Conservation (phyloP, 495 filamentous ascomycete genomes). For the Tuber indicum region DNA sequence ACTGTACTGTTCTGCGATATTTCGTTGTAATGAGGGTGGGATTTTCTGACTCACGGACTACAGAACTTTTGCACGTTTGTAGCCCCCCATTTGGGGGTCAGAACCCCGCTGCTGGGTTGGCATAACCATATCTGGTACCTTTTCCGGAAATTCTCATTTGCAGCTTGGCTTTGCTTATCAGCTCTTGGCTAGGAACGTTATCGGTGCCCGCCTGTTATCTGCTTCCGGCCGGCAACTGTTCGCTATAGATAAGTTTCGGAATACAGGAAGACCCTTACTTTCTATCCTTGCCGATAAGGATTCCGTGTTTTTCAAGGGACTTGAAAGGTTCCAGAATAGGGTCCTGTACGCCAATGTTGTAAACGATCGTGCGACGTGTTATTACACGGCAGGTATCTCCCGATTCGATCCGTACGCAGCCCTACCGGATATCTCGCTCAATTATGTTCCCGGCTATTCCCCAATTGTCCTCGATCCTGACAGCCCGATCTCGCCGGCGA, state of each 20-base stretch:
- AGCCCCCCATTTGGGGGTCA: constrained; percentile 79
- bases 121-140: constrained; percentile 55
- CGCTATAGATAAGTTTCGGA: constrained; percentile 73
- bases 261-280: constrained; percentile 71
- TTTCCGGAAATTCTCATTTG: background rate
- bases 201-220: constrained; percentile 71
- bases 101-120: constrained; percentile 64
- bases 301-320: constrained; percentile 76
- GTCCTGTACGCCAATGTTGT: constrained; percentile 75
- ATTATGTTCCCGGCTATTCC: constrained; percentile 67
- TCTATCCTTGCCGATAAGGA: constrained; percentile 73
- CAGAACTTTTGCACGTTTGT: constrained; percentile 92
- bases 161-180: constrained; percentile 4
- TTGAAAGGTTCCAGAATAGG: constrained; percentile 65
- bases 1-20: no score
- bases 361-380: constrained; percentile 73
- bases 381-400: constrained; percentile 73
- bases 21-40: background rate
- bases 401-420: constrained; percentile 67
- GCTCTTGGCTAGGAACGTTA: constrained; percentile 53
- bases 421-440: constrained; percentile 57
- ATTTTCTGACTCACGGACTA: constrained; percentile 6
- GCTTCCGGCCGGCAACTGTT: constrained; percentile 83
- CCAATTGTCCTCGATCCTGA: constrained; percentile 67
- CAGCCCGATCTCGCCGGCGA: constrained; percentile 52